These are phyloP conservation scores for Lichtheimia ramosa DNA, from an alignment of 371 early-diverging fungal species.

Conservation along the genomic window DNA sequence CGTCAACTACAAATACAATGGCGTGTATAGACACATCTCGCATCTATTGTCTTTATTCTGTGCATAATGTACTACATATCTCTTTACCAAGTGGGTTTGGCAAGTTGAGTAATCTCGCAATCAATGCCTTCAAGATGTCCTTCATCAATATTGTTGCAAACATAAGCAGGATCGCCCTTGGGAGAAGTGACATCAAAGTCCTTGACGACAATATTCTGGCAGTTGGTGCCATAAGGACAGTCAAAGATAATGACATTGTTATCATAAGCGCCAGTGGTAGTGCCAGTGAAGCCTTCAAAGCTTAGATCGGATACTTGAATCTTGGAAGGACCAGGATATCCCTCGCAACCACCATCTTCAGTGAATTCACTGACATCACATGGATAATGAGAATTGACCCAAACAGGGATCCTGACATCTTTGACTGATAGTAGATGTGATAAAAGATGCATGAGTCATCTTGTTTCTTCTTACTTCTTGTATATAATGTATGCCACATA, in stretches of 20 bases:
- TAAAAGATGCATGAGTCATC: neutral
- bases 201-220: constrained; percentile 1
- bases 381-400: constrained; percentile 15
- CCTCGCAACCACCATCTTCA: constrained; percentile 11
- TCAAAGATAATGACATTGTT: constrained; percentile 10
- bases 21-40: neutral
- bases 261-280: constrained; percentile 5
- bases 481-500: too few species aligned
- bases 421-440: too few species aligned
- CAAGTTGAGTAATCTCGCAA: constrained; percentile 4
- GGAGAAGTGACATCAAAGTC: constrained; percentile 9
- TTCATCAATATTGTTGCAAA: constrained; percentile 14
- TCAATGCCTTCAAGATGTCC: neutral
- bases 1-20: neutral
- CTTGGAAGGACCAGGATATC: constrained; percentile 11
- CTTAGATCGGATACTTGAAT: constrained; percentile 9
- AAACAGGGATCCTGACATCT: constrained; percentile 8
- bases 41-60: neutral
- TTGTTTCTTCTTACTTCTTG: too few species aligned
- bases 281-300: constrained; percentile 9
- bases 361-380: constrained; percentile 8
- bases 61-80: neutral
- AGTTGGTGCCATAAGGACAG: constrained; percentile 8
- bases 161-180: constrained; percentile 2
- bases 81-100: constrained; percentile 4